Evolutionary conservation across 257 asterid genomes (phyloP), one percentile per base, ranked within the genome.

Genomic region (Avicennia marina): DNA sequence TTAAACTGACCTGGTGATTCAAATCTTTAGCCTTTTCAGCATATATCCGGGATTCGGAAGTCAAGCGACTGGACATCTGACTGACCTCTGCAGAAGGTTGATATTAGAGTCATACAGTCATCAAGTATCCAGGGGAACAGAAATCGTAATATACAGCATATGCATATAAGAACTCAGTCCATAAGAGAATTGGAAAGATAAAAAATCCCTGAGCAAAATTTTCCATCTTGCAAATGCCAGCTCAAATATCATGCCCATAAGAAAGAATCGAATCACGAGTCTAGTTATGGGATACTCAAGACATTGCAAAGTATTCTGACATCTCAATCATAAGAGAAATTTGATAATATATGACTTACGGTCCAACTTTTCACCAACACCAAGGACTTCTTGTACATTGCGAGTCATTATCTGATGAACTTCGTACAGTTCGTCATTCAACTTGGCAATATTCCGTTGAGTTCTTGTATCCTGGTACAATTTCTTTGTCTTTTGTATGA

Each of bases 371-470:
- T 87, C 98, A 73, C 98, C 98, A 66, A 87, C 95, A 49, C 98
- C 96, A 58, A 90, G 96, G 69, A 90, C 98, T 81, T 90, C 98
- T 65, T 90, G 95, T 47, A 90, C 96, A 76, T 90, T 90, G 65
- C 98, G 95, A 64, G 98, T 90, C 98, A 90, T 90, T 45, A 90
- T 87, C 74, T 90, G 98, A 75, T 90, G 98, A 70, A 87, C 98
- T 79, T 90, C 96, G 81, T 90, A 85, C 17, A 90, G 96, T 61
- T 90, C 98, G 64, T 90, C 98, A 63, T 85, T 90, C 89, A 90
- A 72, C 84, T 87, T 90, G 12, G 96, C 40, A 43, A 90, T 72
- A 66, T 90, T 90, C 34, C 95, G 81, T 66, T 90, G 98, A 63
- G 94, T 83, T 83, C 95, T 83, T 58, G 96, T 90, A 71, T 90